Percentiles rank a stretch among this genome's conserved stretches.
Conservation (phyloP, 208 protist genomes). For the Acanthamoeba lenticulata region DNA sequence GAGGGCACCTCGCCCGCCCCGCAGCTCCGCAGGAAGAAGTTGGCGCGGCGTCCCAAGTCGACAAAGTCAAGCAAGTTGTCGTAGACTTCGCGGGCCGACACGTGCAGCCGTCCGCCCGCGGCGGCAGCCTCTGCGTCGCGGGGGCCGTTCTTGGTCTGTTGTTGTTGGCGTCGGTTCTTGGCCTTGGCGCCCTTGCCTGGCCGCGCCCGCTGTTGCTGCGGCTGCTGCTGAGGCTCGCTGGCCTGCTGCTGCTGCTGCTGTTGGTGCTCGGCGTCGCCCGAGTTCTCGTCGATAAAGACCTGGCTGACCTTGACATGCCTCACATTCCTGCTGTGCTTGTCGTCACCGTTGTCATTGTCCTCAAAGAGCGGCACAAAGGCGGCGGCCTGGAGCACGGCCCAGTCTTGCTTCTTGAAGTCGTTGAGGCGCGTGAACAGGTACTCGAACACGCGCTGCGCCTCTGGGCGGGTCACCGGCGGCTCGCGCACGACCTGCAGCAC, state of each 20-base stretch:
- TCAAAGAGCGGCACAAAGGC: not conserved
- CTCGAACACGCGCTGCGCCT: not conserved
- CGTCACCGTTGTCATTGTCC: not conserved
- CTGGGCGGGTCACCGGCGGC: not conserved
- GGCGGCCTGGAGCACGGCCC: not conserved
- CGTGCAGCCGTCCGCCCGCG: not conserved
- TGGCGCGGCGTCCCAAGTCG: not conserved
- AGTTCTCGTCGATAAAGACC: not conserved
- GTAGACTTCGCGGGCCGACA: not conserved
- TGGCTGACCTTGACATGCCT: not conserved
- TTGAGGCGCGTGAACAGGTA: not conserved
- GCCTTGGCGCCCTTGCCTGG: not conserved
- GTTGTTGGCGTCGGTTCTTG: not conserved
- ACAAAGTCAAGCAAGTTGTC: slow-evolving; percentile 34
- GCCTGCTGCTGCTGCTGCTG: not conserved
- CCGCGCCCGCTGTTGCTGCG: not conserved
- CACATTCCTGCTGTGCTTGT: not conserved
- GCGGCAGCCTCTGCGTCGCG: not conserved
- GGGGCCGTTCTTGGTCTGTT: not conserved
- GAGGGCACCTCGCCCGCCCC: not conserved
- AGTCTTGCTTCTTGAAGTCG: slow-evolving; percentile 39
- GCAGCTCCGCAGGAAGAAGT: slow-evolving; percentile 27
- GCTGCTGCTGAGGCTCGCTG: not conserved
- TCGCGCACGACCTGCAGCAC: not conserved
- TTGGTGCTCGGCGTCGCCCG: not conserved